Base-by-base conservation (phyloP, 495 filamentous ascomycete genomes). In the Aspergillus bridgeri region DNA sequence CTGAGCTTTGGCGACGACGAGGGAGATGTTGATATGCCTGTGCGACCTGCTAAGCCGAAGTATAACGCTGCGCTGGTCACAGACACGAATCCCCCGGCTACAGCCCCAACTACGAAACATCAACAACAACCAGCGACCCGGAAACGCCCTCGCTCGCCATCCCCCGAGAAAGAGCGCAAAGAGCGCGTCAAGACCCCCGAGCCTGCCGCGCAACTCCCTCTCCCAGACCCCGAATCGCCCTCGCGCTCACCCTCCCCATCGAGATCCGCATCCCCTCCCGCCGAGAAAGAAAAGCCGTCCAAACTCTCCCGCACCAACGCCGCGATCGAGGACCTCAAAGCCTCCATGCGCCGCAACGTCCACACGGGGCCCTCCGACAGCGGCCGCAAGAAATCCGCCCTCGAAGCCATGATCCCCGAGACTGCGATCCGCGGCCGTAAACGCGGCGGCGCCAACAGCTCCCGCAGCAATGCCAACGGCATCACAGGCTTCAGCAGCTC, bases 1-100 rank as follows among this genome's bases (percentile, higher is more conserved):
- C 67, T 98, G 53, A 97, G 93, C 64, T 98, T 98, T 77, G 92
- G 87, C 0, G 90, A 81, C 19, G 93, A 96, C 15, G 93, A 96
- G 11, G 93, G 93, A 80, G 86, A 81, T 6, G 84, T 81, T 19
- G 75, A 76, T 5, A 81, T 84, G 6, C 76, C 82, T n/a, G 66
- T 77, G 27, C 69, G 86, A 5, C 60, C 80, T 4, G 96, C 93
- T 66, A 97, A 96, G 68, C 79, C 89, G 9, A 98, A 96, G 66
- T 97, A 92, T 70, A 96, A 98, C 66, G 84, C 90, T 17, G 86
- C 86, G 51, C 84, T 98, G 44, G 86, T 95, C 19, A 83, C 83
- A 61, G 67, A 75, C 57, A 58, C 72, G 29, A 62, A 68, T 61
- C 59, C 54, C 21, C 59, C 67, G 49, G 43, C 66, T 23, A 23